Percentiles rank a stretch among this genome's conserved stretches.
phyloP scores from a whole-genome alignment of 768 basidiomycete species.

The Xerocomellus chrysenteron region DNA sequence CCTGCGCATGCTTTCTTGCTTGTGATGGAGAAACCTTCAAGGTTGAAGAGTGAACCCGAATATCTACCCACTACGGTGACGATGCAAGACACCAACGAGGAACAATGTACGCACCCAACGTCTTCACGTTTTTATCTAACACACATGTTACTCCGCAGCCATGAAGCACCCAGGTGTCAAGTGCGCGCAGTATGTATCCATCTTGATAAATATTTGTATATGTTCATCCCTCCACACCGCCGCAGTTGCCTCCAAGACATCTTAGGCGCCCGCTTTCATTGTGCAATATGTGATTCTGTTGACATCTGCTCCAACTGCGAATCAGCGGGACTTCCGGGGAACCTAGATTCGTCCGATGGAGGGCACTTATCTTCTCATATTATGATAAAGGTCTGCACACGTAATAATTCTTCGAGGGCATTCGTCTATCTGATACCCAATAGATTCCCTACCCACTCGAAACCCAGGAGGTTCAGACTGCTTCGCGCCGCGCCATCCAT shows the following conservation, averaged over 20 bases:
- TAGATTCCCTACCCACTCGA: slow-evolving; percentile 88
- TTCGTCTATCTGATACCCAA: slow-evolving; percentile 2
- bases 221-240: not conserved
- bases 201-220: not conserved
- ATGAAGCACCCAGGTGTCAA: slow-evolving; percentile 78
- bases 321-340: slow-evolving; percentile 81
- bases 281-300: slow-evolving; percentile 80
- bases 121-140: not conserved
- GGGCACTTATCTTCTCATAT: slow-evolving; percentile 87
- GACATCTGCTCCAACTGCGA: slow-evolving; percentile 90
- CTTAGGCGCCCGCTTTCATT: slow-evolving; percentile 90
- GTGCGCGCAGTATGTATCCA: slow-evolving; percentile 73
- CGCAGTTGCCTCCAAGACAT: slow-evolving; percentile 84
- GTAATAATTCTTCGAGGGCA: not conserved
- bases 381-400: slow-evolving; percentile 76
- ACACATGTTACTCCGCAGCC: slow-evolving; percentile 39
- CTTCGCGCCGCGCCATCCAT: slow-evolving; percentile 69
- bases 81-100: slow-evolving; percentile 47
- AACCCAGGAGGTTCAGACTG: slow-evolving; percentile 68
- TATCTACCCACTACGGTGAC: slow-evolving; percentile 16
- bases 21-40: slow-evolving; percentile 61
- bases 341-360: slow-evolving; percentile 71
- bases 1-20: slow-evolving; percentile 84
- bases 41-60: slow-evolving; percentile 43
- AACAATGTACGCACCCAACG: slow-evolving; percentile 50